Evolutionary conservation across 2,329 filamentous ascomycete species (phyloP), one percentile per base, ranked within the genome.

Genomic region (Colletotrichum horii): DNA sequence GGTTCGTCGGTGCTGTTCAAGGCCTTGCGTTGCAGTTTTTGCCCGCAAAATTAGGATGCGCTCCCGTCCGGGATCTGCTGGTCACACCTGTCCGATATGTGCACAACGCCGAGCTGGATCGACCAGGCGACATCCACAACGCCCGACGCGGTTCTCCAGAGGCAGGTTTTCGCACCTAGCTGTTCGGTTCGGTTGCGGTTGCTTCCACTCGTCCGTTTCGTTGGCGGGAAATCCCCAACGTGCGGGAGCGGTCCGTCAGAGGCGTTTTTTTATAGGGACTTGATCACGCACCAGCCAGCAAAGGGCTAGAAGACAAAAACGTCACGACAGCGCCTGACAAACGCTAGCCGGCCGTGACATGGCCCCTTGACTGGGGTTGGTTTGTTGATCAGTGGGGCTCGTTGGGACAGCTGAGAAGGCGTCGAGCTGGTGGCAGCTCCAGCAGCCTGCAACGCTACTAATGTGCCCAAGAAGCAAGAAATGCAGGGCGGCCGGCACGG

Each of bases 1-100:
- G 12, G 36, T 61, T 43, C 38, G 38, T 19, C 19, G 34, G 43
- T 38, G 22, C 38, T 24, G 38, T 30, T 19, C 66, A 36, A n/a
- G 24, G 34, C 26, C 34, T 24, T 22, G 48, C 16, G 36, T 58
- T 58, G 70, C 66, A 70, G 34, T 11, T 43, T 19, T 30, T 56
- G 38, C 66, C 66, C 56, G 66, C 43, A 74, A 74, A 70, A 70
- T 70, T 64, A 43, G 66, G 66, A 58, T 74, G 70, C 71, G 58
- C 66, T 70, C 56, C 58, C 58, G 71, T 55, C 56, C 19, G 36
- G 71, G 38, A 43, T 64, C 56, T 70, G 66, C 58, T 55, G 38
- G 66, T 38, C 32, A 56, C 58, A 32, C 22, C 56, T 56, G 36
- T 30, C 58, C 26, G 26, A 66, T 43, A n/a, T 32, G 30, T 66